A percentile compares a stretch with the other conserved stretches of the same genome.
Conservation (phyloP, 1,139 yeast species). For the Meyerozyma athensensis region DNA sequence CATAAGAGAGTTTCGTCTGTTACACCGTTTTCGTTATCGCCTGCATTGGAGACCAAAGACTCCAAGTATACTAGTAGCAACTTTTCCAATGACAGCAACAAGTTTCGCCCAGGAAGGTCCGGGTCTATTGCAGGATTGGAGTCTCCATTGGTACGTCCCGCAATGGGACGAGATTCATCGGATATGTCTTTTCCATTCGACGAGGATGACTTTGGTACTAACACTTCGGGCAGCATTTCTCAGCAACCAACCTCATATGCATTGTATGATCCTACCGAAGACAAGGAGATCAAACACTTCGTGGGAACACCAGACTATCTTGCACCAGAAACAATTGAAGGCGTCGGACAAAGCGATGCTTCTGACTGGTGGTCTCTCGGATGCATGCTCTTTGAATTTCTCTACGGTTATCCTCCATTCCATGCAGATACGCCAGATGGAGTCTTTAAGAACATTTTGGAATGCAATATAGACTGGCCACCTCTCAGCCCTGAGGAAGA, state of each 20-base stretch:
- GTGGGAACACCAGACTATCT: constrained; percentile 98
- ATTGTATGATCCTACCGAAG: constrained; percentile 64
- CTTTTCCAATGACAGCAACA: constrained; percentile 5
- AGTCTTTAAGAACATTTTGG: constrained; percentile 77
- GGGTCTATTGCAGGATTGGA: constrained; percentile 31
- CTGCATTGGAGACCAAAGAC: constrained; percentile 30
- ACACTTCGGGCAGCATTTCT: constrained; percentile 11
- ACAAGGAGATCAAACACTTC: constrained; percentile 48
- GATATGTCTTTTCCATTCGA: constrained; percentile 53
- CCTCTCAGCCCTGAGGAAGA: constrained; percentile 47
- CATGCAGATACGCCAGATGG: constrained; percentile 76
- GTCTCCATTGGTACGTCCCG: constrained; percentile 48
- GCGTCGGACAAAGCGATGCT: constrained; percentile 77
- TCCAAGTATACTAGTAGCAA: constrained; percentile 1
- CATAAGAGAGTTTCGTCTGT: constrained; percentile 37
- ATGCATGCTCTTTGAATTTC: constrained; percentile 86
- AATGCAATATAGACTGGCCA: constrained; percentile 84
- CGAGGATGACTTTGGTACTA: constrained; percentile 37
- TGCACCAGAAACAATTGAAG: constrained; percentile 93
- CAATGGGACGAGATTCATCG: constrained; percentile 44
- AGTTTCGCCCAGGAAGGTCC: constrained; percentile 19
- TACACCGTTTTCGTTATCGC: constrained; percentile 48
- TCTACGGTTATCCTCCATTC: constrained; percentile 94
- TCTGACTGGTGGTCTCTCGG: constrained; percentile 99
- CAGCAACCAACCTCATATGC: constrained; percentile 48